Conservation (phyloP, 306 rosid species). For the Clitoria ternatea region DNA sequence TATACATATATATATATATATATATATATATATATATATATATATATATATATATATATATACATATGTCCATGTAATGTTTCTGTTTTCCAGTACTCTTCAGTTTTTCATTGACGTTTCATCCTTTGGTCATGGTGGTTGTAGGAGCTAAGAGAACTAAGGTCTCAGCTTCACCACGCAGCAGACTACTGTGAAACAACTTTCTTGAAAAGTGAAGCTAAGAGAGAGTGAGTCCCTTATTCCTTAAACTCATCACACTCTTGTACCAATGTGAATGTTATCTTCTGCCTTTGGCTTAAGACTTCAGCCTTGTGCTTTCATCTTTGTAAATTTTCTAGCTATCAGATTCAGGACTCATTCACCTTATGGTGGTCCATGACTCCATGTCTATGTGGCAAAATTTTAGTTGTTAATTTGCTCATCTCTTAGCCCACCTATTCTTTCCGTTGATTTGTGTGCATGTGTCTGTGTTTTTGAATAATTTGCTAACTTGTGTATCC, state of each 20-base stretch:
- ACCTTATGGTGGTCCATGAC: not conserved
- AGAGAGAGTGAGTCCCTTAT: constrained; percentile 54
- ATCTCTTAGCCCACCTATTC: too few relatives aligned
- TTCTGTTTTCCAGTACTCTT: not conserved
- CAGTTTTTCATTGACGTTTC: not conserved
- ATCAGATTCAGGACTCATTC: constrained; percentile 15
- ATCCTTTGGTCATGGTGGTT: not conserved
- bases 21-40: not conserved
- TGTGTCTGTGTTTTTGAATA: not conserved
- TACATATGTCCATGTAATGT: not conserved
- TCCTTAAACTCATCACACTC: not conserved
- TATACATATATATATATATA: not conserved
- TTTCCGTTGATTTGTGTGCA: not conserved
- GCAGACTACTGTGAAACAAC: constrained; percentile 85
- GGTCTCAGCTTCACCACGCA: constrained; percentile 82
- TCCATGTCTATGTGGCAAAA: not conserved
- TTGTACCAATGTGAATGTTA: not conserved
- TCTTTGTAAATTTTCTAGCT: constrained; percentile 12
- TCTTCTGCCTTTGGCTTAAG: not conserved
- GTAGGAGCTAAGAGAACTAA: constrained; percentile 68
- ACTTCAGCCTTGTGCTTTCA: not conserved
- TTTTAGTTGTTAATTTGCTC: not conserved
- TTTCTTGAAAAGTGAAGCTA: constrained; percentile 59
- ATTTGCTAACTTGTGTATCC: not conserved
- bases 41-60: not conserved